Evolutionary conservation across 208 protist species (phyloP).

Genomic region (Acanthamoeba sp.): DNA sequence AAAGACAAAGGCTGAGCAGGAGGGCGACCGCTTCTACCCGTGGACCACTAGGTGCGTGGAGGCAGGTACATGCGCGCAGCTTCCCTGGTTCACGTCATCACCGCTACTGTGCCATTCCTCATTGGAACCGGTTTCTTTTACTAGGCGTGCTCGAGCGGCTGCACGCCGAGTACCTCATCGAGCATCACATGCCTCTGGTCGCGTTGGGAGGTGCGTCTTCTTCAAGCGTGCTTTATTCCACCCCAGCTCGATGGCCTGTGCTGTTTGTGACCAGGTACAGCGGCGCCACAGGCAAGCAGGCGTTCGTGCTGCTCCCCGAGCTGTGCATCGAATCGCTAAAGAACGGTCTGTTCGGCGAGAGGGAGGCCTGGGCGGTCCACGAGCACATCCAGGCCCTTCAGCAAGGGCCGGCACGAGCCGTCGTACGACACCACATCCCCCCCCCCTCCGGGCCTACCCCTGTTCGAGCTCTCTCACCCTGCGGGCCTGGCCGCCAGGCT

Average conservation of each 20-base stretch:
- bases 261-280: no score
- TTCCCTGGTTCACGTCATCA: not conserved
- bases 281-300: not conserved
- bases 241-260: no score
- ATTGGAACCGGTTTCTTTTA: not conserved
- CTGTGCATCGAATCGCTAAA: constrained; percentile 18
- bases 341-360: constrained; percentile 3
- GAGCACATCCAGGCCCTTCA: not conserved
- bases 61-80: not conserved
- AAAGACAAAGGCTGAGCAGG: not conserved
- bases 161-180: constrained; percentile 4
- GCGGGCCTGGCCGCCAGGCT: not conserved
- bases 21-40: not conserved
- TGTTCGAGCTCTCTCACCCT: not conserved
- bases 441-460: not conserved
- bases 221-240: no score
- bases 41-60: not conserved
- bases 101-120: no score
- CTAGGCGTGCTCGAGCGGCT: not conserved
- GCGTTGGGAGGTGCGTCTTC: not conserved
- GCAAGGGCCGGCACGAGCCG: not conserved
- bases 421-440: not conserved
- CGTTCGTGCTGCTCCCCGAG: not conserved
- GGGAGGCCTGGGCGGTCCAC: not conserved
- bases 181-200: not conserved